Percentiles rank a stretch among this genome's conserved stretches.
phyloP scores from a whole-genome alignment of 2,329 filamentous ascomycete genomes.

The Orbilia quercus region DNA sequence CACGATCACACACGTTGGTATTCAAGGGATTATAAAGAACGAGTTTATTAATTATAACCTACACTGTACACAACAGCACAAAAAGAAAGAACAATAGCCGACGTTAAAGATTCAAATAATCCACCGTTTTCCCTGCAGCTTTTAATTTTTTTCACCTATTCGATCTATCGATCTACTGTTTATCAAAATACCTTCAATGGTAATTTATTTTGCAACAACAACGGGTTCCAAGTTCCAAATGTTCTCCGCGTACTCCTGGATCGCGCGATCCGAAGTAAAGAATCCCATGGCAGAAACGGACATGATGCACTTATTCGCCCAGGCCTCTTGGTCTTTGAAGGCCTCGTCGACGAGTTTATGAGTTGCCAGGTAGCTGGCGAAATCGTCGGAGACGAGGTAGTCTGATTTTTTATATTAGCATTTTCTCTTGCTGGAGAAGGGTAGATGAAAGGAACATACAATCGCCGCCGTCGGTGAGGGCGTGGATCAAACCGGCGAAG shows the following conservation, averaged over 20 bases:
- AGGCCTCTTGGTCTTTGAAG: slow-evolving; percentile 90
- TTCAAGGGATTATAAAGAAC: too few relatives aligned
- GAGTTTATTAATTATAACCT: too few relatives aligned
- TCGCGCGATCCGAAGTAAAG: slow-evolving; percentile 94
- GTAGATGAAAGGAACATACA: slow-evolving; percentile 63
- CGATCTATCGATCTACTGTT: too few relatives aligned
- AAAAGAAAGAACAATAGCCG: too few relatives aligned
- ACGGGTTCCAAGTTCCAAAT: slow-evolving; percentile 95
- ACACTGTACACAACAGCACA: too few relatives aligned
- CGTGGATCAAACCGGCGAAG: slow-evolving; percentile 84
- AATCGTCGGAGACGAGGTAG: slow-evolving; percentile 97
- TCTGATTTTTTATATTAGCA: slow-evolving; percentile 62
- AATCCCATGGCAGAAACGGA: slow-evolving; percentile 95
- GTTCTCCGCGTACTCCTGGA: slow-evolving; percentile 82
- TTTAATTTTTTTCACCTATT: too few relatives aligned
- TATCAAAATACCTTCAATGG: too few relatives aligned
- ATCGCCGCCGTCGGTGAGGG: slow-evolving; percentile 91
- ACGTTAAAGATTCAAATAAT: too few relatives aligned
- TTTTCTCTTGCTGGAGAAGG: not conserved
- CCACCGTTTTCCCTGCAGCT: too few relatives aligned
- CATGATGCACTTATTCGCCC: slow-evolving; percentile 88
- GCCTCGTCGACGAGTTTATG: slow-evolving; percentile 90
- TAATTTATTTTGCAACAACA: slow-evolving; percentile 20
- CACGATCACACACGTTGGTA: too few relatives aligned
- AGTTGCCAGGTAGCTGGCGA: slow-evolving; percentile 92